Base-by-base conservation (phyloP, 257 asterid genomes). In the Ballota nigra region DNA sequence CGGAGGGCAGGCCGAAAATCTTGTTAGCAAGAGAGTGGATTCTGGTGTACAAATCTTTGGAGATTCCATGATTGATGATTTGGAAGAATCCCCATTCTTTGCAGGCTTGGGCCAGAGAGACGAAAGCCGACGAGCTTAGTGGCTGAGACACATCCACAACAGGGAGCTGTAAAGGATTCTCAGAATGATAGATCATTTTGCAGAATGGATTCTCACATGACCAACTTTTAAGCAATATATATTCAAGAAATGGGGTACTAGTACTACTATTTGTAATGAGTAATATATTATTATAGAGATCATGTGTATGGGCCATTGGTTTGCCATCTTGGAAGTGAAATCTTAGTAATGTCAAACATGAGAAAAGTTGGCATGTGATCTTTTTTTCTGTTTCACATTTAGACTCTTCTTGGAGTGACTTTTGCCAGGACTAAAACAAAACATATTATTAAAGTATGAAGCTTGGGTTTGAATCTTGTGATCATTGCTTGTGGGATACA, bases 61-160 rank as follows among this genome's bases (percentile, higher is more conserved):
- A 83, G 68, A 89, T 85, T 60, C 96, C 96, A 66, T 89, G 93
- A 63, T 85, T 89, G 41, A 68, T 80, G 43, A 89, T 86, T 64
- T 79, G 89, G 77, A 87, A 87, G 83, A 89, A 89, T 4, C 96
- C 93, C 87, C 88, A 83, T 74, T 87, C 96, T 83, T 57, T 81
- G 84, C 93, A 87, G 73, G 89, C 91, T 23, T 73, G 76, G 36
- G 88, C 81, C 49, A 89, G 79, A 59, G 84, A 82, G 15, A 84
- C 78, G 51, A 85, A 26, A 63, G 81, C 63, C 22, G 80, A 80
- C 22, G 81, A 59, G 62, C 69, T 26, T 67, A 84, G 53, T 7
- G 91, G 86, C 79, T 80, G 75, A 28, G 89, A 87, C 56, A 89
- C 75, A 68, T 89, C 92, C 20, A 89, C 52, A 19, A 80, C 70